These are phyloP conservation scores for Pythium brassicae DNA, from an alignment of 352 stramenopile species.

Conservation along the genomic window DNA sequence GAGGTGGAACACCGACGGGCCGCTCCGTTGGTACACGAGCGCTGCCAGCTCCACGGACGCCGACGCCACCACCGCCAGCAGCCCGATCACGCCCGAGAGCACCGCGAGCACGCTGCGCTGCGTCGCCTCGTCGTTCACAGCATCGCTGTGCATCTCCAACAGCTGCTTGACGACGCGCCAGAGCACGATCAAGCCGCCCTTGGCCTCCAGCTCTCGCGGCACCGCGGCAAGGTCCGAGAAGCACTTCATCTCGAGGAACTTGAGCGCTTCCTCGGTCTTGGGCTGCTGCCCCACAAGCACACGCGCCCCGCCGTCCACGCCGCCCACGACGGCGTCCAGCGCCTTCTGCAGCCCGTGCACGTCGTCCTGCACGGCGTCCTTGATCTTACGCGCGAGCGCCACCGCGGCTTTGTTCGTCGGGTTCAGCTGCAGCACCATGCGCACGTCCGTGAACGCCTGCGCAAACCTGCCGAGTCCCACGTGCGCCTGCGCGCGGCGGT, in stretches of 20 bases:
- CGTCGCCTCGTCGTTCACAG: background rate
- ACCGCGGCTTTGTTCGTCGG: slow-evolving; percentile 72
- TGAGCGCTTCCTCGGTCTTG: slow-evolving; percentile 52
- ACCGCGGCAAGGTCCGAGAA: slow-evolving; percentile 47
- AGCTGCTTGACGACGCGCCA: slow-evolving; percentile 42
- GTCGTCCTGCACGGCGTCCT: slow-evolving; percentile 67
- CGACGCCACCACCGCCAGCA: slow-evolving; percentile 57
- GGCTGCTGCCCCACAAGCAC: slow-evolving; percentile 28
- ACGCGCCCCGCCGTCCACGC: slow-evolving; percentile 14
- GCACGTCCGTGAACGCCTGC: slow-evolving; percentile 68
- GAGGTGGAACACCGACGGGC: slow-evolving; percentile 10
- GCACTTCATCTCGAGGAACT: slow-evolving; percentile 78
- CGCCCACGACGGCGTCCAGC: slow-evolving; percentile 44
- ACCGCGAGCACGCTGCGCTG: slow-evolving; percentile 22
- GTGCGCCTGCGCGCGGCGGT: slow-evolving; percentile 69
- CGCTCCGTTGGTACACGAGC: slow-evolving; percentile 22
- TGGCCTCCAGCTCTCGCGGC: slow-evolving; percentile 46
- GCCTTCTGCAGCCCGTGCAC: slow-evolving; percentile 78
- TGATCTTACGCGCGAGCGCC: slow-evolving; percentile 68
- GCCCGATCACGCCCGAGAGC: slow-evolving; percentile 38
- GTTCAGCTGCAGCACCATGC: slow-evolving; percentile 62
- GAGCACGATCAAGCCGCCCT: slow-evolving; percentile 48
- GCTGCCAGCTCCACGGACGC: slow-evolving; percentile 46
- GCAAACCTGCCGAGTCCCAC: slow-evolving; percentile 63
- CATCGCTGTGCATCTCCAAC: slow-evolving; percentile 19